A percentile compares a stretch with the other conserved stretches of the same genome.
phyloP scores from a whole-genome alignment of 148 eudicot species.

The Bassia scoparia region DNA sequence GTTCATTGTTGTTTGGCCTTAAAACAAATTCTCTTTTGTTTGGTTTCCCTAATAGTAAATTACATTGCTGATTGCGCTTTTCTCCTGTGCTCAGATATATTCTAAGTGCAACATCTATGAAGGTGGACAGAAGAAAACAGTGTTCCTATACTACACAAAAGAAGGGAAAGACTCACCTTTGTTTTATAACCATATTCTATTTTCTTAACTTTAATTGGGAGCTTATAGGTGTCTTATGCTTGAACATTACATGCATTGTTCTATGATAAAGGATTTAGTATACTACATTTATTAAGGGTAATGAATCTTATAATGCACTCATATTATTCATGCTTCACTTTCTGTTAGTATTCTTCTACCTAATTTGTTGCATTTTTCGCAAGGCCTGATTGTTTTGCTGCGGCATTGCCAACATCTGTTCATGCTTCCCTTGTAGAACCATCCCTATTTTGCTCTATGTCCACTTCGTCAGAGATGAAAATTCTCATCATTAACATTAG shows the following conservation, averaged over 20 bases:
- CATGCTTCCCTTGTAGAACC: not conserved
- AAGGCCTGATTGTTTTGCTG: not conserved
- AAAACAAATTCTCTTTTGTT: not conserved
- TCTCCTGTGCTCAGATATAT: slow-evolving; percentile 47
- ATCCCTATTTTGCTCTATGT: not conserved
- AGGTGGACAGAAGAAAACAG: slow-evolving; percentile 74
- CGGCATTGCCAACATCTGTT: not conserved
- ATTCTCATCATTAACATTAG: not conserved
- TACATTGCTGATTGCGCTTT: not conserved
- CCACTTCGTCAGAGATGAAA: not conserved
- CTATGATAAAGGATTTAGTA: not conserved
- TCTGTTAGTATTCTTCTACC: not conserved
- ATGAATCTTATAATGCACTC: too few relatives aligned
- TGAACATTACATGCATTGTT: too few relatives aligned
- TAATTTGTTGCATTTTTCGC: too few relatives aligned
- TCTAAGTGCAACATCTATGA: slow-evolving; percentile 93
- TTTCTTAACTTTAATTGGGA: not conserved
- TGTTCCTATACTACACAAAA: slow-evolving; percentile 68
- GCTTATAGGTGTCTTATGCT: not conserved
- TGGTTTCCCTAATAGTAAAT: not conserved
- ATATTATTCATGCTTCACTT: not conserved
- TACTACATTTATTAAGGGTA: too few relatives aligned
- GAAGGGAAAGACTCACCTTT: slow-evolving; percentile 60
- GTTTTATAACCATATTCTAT: not conserved
- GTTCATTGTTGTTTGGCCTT: too few relatives aligned